These are phyloP conservation scores for Pontederia paniculata DNA, from an alignment of 176 grass and related monocot species.

Conservation along the genomic window DNA sequence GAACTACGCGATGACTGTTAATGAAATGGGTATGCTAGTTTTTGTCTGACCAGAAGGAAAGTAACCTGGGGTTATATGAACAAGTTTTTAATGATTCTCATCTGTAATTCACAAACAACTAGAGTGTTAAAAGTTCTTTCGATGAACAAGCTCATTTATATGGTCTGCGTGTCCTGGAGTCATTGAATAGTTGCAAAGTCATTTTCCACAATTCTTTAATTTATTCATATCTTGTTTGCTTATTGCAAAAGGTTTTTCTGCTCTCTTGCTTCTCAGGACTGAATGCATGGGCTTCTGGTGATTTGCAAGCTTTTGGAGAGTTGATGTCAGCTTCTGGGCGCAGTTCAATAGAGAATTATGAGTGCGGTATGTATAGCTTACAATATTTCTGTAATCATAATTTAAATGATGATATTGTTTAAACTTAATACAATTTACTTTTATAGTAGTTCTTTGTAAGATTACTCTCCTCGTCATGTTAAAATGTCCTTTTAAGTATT, in stretches of 20 bases:
- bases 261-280: constrained; percentile 32
- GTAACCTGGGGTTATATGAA: too few species aligned
- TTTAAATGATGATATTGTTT: too few species aligned
- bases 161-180: too few species aligned
- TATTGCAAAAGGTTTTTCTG: not conserved
- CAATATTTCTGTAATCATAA: not conserved
- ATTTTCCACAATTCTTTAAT: not conserved
- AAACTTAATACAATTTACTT: not conserved
- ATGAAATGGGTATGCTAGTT: too few species aligned
- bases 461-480: too few species aligned
- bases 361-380: constrained; percentile 53
- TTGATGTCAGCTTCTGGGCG: constrained; percentile 66
- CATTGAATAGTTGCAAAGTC: not conserved
- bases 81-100: too few species aligned
- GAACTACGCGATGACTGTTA: too few species aligned
- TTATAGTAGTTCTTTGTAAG: not conserved
- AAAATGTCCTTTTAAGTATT: too few species aligned
- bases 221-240: not conserved
- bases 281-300: constrained; percentile 55
- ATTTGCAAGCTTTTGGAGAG: constrained; percentile 64
- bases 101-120: too few species aligned
- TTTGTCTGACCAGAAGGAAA: too few species aligned
- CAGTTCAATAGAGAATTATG: constrained; percentile 89
- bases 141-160: too few species aligned
- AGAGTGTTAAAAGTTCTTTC: too few species aligned